These are phyloP conservation scores for Glycine soja DNA, from an alignment of 306 rosid genomes.

Conservation along the genomic window DNA sequence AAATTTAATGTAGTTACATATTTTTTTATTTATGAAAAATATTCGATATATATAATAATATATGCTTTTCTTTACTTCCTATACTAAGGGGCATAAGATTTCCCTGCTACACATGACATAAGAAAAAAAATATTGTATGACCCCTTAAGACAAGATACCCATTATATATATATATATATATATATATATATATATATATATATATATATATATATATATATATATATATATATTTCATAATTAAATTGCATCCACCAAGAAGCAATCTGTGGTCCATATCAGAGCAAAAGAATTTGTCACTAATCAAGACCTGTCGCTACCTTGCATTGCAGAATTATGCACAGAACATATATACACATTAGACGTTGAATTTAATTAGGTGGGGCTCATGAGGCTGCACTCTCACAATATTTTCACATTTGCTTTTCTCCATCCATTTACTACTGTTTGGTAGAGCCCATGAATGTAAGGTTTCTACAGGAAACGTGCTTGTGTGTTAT, in stretches of 20 bases:
- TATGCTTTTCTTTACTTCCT: not conserved
- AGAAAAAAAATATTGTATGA: not conserved
- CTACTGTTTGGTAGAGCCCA: slow-evolving; percentile 52
- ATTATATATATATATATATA: not conserved
- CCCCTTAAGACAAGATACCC: not conserved
- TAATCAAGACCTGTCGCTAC: slow-evolving; percentile 16
- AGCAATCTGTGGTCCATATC: not conserved
- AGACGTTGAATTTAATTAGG: slow-evolving; percentile 41
- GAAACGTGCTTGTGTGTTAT: slow-evolving; percentile 16
- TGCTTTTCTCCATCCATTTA: slow-evolving; percentile 42
- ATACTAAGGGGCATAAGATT: not conserved
- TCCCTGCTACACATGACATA: no score
- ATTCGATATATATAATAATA: no score
- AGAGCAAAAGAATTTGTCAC: slow-evolving; percentile 19
- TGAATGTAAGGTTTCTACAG: slow-evolving; percentile 46
- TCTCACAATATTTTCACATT: slow-evolving; percentile 34
- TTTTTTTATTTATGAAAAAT: no score
- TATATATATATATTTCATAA: not conserved
- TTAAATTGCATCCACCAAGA: not conserved
- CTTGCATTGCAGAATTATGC: slow-evolving; percentile 14
- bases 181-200: not conserved
- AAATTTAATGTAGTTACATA: no score
- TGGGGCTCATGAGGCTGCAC: slow-evolving; percentile 29
- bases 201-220: not conserved
- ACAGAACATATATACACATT: slow-evolving; percentile 1